Conservation (phyloP, 2,329 filamentous ascomycete genomes). For the Pestalotiopsis sp. region DNA sequence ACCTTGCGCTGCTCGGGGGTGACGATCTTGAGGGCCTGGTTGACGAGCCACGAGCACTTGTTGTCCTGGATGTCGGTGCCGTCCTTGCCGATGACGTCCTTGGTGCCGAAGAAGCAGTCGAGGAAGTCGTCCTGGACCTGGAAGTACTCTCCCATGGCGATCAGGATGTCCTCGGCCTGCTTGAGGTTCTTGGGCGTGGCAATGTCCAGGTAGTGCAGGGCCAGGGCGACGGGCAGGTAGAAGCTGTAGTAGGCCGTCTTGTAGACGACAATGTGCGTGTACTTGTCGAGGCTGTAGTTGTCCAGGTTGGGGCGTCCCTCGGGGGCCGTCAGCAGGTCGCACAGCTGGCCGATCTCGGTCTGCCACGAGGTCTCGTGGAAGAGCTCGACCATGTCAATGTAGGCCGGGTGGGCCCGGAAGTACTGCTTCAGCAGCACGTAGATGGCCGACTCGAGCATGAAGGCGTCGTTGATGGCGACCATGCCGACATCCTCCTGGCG, state of each 20-base stretch:
- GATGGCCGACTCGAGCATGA: slow-evolving; percentile 91
- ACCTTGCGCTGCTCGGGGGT: slow-evolving; percentile 85
- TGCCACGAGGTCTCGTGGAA: slow-evolving; percentile 95
- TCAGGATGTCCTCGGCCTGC: slow-evolving; percentile 87
- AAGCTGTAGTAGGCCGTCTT: slow-evolving; percentile 99
- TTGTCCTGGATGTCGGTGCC: slow-evolving; percentile 99
- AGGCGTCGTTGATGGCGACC: slow-evolving; percentile 97
- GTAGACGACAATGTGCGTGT: slow-evolving; percentile 98
- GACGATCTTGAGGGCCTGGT: slow-evolving; percentile 82
- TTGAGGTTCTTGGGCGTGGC: slow-evolving; percentile 89
- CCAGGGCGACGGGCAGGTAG: slow-evolving; percentile 93
- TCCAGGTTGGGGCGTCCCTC: slow-evolving; percentile 90
- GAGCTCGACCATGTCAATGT: slow-evolving; percentile 90
- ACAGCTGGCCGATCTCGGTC: slow-evolving; percentile 93
- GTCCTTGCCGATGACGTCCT: slow-evolving; percentile 94
- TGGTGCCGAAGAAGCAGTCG: slow-evolving; percentile 87
- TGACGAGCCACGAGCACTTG: slow-evolving; percentile 99
- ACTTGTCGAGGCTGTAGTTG: slow-evolving; percentile 96
- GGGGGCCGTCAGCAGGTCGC: slow-evolving; percentile 92
- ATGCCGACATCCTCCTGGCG: slow-evolving; percentile 85
- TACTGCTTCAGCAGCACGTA: slow-evolving; percentile 92
- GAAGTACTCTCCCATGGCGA: slow-evolving; percentile 98
- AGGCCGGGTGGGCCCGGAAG: slow-evolving; percentile 85
- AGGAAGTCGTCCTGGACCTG: slow-evolving; percentile 99
- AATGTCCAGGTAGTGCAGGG: slow-evolving; percentile 81